Base-by-base conservation (phyloP, 345 rosid genomes). In the Euphorbia pulcherrima region DNA sequence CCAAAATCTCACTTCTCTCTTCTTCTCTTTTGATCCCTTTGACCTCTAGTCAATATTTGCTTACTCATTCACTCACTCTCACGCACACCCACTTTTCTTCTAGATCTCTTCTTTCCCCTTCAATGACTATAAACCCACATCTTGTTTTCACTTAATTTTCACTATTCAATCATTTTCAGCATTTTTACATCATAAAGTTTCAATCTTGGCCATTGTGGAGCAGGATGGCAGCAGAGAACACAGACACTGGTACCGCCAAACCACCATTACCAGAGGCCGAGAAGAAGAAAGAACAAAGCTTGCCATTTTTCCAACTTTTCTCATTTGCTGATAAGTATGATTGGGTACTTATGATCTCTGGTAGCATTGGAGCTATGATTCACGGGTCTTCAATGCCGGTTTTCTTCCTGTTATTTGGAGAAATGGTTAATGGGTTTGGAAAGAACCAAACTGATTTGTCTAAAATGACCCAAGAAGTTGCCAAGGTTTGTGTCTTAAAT, bases 341-440 rank as follows among this genome's bases (percentile, higher is more conserved):
- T 84, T 88, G 83, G 66, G 54, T 84, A 0, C 79, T 94, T 30
- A 94, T 94, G 99, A 75, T 74, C 80, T 68, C 74, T 57, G 99
- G 99, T 1, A 85, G 92, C 82, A 4, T 88, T 5, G 99, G 99
- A 46, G 97, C 99, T 70, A 79, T 94, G 23, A 64, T 94, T 65
- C 99, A 94, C 68, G 99, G 99, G 69, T 89, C 99, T 46, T 84
- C 99, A 27, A 92, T 91, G 99, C 99, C 97, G 62, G 89, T 91
- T 69, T 94, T 94, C 78, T 94, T 94, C 85, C 82, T 94, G 58
- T 83, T 94, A 1, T 94, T 94, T 68, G 99, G 99, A 56, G 84
- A 94, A 83, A 94, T 94, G 99, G 96, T 94, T 58, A 94, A 94
- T 75, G 99, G 99, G 13, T 94, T 94, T 71, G 99, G 99, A 44